Evolutionary conservation across 2,329 filamentous ascomycete genomes (phyloP).

Genomic region (Basipetospora chlamydospora): DNA sequence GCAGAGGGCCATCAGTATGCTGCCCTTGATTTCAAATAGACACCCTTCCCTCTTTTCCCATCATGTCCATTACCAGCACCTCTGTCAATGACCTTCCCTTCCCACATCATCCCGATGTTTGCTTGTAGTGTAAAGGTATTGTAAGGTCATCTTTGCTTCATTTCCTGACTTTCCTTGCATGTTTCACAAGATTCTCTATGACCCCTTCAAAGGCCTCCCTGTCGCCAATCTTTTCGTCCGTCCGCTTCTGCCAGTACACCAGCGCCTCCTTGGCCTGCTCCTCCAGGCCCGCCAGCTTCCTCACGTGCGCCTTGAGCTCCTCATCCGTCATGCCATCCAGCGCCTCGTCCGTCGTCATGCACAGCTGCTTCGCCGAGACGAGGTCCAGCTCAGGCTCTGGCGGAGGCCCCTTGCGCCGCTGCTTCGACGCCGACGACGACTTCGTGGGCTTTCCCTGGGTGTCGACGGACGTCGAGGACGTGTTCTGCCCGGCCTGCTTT

Average conservation of each 20-base stretch:
- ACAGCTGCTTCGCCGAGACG: slow-evolving; percentile 62
- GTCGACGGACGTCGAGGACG: slow-evolving; percentile 44
- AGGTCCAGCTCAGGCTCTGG: slow-evolving; percentile 66
- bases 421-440: slow-evolving; percentile 24
- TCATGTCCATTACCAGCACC: no score
- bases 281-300: slow-evolving; percentile 53
- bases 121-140: no score
- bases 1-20: no score
- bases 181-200: slow-evolving; percentile 90
- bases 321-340: slow-evolving; percentile 62
- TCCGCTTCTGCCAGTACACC: slow-evolving; percentile 76
- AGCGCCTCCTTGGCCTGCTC: slow-evolving; percentile 61
- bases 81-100: no score
- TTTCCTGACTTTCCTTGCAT: slow-evolving; percentile 73
- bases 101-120: no score
- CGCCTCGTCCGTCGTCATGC: slow-evolving; percentile 72
- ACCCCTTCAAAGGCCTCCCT: slow-evolving; percentile 91
- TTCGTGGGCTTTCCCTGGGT: slow-evolving; percentile 42
- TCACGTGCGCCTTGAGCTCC: slow-evolving; percentile 61
- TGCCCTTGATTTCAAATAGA: neutral
- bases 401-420: slow-evolving; percentile 42
- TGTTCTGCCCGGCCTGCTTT: slow-evolving; percentile 33
- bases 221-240: slow-evolving; percentile 77
- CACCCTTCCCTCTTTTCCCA: no score
- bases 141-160: slow-evolving; percentile 22